A percentile compares a stretch with the other conserved stretches of the same genome.
These are phyloP conservation scores for Nothophoma quercina DNA, from an alignment of 2,329 filamentous ascomycete genomes.

Conservation along the genomic window DNA sequence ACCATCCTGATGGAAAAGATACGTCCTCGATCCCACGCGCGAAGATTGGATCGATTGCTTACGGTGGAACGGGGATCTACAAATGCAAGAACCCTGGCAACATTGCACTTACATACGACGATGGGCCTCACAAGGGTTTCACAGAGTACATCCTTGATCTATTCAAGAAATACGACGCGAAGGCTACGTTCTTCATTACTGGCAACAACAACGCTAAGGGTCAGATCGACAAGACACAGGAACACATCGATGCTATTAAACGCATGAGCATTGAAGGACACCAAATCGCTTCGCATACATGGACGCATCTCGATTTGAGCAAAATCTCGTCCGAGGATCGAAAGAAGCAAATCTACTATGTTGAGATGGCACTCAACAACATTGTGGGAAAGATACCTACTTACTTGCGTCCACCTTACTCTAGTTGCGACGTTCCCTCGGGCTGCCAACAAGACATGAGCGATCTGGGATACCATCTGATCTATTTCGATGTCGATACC, in stretches of 20 bases:
- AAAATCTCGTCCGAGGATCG: conserved; percentile 50
- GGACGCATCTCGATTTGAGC: conserved; percentile 57
- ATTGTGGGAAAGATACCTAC: conserved; percentile 61
- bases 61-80: conserved; percentile 63
- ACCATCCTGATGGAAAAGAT: conserved; percentile 59
- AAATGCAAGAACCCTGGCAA: conserved; percentile 60
- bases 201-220: conserved; percentile 63
- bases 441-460: conserved; percentile 48
- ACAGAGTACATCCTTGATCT: conserved; percentile 67
- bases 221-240: conserved; percentile 58
- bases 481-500: conserved; percentile 65
- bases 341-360: conserved; percentile 56
- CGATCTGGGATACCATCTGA: conserved; percentile 62
- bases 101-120: conserved; percentile 70
- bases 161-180: conserved; percentile 64
- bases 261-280: conserved; percentile 62
- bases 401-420: conserved; percentile 57
- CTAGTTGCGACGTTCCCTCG: conserved; percentile 52
- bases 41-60: conserved; percentile 60
- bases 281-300: conserved; percentile 65
- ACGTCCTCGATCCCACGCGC: conserved; percentile 61
- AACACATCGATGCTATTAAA: conserved; percentile 58
- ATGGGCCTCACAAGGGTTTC: conserved; percentile 65
- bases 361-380: conserved; percentile 61
- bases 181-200: conserved; percentile 71